These are phyloP conservation scores for Mychonastes homosphaera DNA, from an alignment of 139 green algal genomes.

Conservation along the genomic window DNA sequence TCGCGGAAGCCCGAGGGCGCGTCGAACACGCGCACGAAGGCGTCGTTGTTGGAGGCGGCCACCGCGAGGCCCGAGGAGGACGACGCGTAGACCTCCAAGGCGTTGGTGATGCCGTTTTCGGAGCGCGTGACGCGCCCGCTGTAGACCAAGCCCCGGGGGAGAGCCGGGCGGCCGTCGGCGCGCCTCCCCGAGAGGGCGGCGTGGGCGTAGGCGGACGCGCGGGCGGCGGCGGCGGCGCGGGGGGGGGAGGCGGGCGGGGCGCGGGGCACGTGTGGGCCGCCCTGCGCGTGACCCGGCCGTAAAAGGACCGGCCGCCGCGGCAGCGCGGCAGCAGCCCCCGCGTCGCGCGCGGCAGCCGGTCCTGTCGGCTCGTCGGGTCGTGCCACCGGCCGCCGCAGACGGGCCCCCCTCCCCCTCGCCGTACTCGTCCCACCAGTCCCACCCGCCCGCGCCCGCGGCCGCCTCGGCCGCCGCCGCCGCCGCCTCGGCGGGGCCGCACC, in stretches of 20 bases:
- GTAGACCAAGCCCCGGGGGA: slow-evolving; percentile 20
- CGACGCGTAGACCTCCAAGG: slow-evolving; percentile 65
- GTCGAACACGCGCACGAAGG: slow-evolving; percentile 46
- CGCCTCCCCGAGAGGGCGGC: neutral
- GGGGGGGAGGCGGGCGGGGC: neutral
- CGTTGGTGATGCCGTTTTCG: slow-evolving; percentile 94
- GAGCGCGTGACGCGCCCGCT: slow-evolving; percentile 29
- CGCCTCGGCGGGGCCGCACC: neutral
- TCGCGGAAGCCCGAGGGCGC: slow-evolving; percentile 13
- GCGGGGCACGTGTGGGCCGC: too few species aligned
- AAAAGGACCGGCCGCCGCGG: too few species aligned
- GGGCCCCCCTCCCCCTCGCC: neutral
- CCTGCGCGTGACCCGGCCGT: too few species aligned
- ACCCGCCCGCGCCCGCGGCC: too few species aligned
- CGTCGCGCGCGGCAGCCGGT: too few species aligned
- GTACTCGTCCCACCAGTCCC: neutral
- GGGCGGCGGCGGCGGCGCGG: neutral
- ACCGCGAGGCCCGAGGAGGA: slow-evolving; percentile 21
- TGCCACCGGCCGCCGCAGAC: neutral
- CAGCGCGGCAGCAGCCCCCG: too few species aligned
- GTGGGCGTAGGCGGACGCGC: neutral
- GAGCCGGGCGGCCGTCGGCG: slow-evolving; percentile 4
- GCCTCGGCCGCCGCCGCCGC: too few species aligned
- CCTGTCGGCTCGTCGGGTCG: neutral
- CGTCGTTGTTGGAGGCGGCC: slow-evolving; percentile 84